Conservation (phyloP, 2,329 filamentous ascomycete species). For the Hypoxylon sp. region DNA sequence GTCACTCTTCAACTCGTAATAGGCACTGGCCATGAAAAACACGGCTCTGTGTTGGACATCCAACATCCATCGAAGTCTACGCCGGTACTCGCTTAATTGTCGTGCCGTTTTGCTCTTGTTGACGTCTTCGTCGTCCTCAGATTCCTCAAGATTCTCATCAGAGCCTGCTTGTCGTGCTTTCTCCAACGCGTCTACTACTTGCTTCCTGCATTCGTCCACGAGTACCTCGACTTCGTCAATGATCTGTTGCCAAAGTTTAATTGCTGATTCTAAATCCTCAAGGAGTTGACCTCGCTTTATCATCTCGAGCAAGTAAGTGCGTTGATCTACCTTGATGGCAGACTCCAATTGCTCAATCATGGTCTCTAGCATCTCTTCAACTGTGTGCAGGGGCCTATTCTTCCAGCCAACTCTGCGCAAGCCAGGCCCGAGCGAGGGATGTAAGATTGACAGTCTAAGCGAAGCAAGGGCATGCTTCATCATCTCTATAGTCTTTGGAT, state of each 20-base stretch:
- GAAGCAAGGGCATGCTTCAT: conserved; percentile 87
- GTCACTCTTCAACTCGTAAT: conserved; percentile 86
- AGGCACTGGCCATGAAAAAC: conserved; percentile 88
- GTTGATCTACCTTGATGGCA: conserved; percentile 76
- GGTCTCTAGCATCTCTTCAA: conserved; percentile 86
- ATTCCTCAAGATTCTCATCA: conserved; percentile 44
- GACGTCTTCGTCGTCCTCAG: conserved; percentile 52
- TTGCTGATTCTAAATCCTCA: conserved; percentile 77
- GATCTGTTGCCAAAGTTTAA: conserved; percentile 77
- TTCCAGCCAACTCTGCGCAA: conserved; percentile 74
- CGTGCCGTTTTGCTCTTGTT: conserved; percentile 54
- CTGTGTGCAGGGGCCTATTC: conserved; percentile 80
- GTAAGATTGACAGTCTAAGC: conserved; percentile 85
- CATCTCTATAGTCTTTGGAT: conserved; percentile 69
- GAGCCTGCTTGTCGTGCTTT: conserved; percentile 53
- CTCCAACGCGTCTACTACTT: conserved; percentile 68
- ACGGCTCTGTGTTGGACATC: conserved; percentile 85
- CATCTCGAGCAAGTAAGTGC: conserved; percentile 73
- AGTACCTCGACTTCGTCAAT: conserved; percentile 64
- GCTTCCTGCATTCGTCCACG: conserved; percentile 75
- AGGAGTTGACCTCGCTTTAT: conserved; percentile 82
- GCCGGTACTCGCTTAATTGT: conserved; percentile 71
- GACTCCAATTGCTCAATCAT: conserved; percentile 92
- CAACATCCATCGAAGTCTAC: conserved; percentile 78
- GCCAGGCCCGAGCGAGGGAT: conserved; percentile 82